Evolutionary conservation across 108 stramenopile genomes (phyloP).

Genomic region (Skeletonema tropicum): DNA sequence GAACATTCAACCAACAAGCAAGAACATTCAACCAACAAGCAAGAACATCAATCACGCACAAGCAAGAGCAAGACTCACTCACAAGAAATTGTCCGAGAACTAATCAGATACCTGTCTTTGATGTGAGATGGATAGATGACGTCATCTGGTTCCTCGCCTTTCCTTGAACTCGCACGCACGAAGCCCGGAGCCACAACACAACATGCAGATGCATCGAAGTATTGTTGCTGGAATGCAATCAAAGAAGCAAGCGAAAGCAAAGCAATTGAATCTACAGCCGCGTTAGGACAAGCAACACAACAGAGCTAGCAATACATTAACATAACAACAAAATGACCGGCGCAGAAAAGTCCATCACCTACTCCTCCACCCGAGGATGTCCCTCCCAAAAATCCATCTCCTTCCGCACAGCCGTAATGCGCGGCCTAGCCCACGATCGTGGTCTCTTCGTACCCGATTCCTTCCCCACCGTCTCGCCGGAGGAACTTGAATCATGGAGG

Average conservation of each 20-base stretch:
- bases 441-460: conserved; percentile 96
- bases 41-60: too few species aligned
- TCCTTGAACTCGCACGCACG: too few species aligned
- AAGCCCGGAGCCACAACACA: background rate
- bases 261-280: background rate
- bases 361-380: conserved; percentile 93
- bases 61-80: too few species aligned
- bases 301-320: background rate
- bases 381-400: conserved; percentile 73
- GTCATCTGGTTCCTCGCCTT: background rate
- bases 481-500: conserved; percentile 85
- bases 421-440: conserved; percentile 93
- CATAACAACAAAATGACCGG: background rate
- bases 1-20: too few species aligned
- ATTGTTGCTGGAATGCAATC: background rate
- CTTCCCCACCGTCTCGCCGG: conserved; percentile 75
- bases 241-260: background rate
- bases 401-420: conserved; percentile 95
- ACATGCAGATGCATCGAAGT: too few species aligned
- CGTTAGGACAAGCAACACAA: background rate
- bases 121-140: background rate
- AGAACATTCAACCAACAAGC: too few species aligned
- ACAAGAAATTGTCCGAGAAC: too few species aligned
- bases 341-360: conserved; percentile 68
- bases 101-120: background rate